These are phyloP conservation scores for Modicella reniformis DNA, from an alignment of 371 early-diverging fungal genomes.

Conservation along the genomic window DNA sequence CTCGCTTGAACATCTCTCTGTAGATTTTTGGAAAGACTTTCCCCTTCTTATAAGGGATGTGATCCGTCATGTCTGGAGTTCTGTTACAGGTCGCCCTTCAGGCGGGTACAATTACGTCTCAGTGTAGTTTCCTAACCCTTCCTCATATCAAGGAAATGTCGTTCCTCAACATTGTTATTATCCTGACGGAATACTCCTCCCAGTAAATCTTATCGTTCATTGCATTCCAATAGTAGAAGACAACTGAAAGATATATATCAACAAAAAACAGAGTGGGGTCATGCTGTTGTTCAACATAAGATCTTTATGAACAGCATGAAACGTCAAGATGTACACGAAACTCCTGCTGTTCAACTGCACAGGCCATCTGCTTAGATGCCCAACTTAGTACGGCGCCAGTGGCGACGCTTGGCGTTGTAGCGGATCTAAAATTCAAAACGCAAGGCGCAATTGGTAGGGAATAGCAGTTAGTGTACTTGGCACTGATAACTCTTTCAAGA, in stretches of 20 bases:
- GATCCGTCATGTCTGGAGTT: constrained; percentile 44
- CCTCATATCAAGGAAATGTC: too few species aligned
- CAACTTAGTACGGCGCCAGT: constrained; percentile 99
- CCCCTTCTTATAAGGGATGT: constrained; percentile 44
- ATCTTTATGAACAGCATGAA: constrained; percentile 44
- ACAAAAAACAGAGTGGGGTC: too few species aligned
- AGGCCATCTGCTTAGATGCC: constrained; percentile 76
- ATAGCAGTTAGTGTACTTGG: not conserved
- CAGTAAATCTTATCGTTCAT: too few species aligned
- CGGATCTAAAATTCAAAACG: constrained; percentile 57
- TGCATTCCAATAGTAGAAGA: too few species aligned
- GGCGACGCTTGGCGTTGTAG: constrained; percentile 98
- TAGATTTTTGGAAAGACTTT: constrained; percentile 54
- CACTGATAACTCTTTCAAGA: too few species aligned
- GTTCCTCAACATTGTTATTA: too few species aligned
- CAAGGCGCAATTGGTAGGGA: not conserved
- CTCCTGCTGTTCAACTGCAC: constrained; percentile 35
- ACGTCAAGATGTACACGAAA: constrained; percentile 22
- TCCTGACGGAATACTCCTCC: too few species aligned
- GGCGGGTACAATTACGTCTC: constrained; percentile 36
- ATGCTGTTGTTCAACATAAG: constrained; percentile 20
- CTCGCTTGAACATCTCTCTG: not conserved
- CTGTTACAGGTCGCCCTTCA: constrained; percentile 40
- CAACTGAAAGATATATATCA: too few species aligned
- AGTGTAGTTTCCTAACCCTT: constrained; percentile 14